Conservation (phyloP, 179 eudicot species). For the Sideroxylon spinosum region DNA sequence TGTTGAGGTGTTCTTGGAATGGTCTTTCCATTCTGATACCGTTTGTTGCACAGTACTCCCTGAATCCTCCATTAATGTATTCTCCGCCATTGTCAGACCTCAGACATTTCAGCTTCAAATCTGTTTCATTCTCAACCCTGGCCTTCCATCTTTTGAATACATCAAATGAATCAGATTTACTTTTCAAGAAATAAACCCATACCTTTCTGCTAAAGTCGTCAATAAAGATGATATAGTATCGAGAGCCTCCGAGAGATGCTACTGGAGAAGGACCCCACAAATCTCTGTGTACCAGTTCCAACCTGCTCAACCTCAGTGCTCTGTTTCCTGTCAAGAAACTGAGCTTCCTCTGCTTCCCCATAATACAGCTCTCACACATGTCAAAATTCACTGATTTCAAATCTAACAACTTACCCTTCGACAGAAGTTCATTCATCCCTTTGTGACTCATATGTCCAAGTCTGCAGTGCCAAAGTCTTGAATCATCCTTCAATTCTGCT, state of each 20-base stretch:
- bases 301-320: no score
- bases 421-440: not conserved
- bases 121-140: not conserved
- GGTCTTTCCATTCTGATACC: not conserved
- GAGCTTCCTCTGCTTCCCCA: no score
- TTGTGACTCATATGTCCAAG: conserved; percentile 8
- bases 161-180: not conserved
- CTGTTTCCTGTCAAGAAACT: no score
- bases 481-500: not conserved
- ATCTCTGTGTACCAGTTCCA: no score
- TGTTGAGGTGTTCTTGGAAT: not conserved
- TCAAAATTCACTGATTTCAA: no score
- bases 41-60: not conserved
- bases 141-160: not conserved
- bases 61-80: not conserved
- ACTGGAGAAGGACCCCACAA: no score
- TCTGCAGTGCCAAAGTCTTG: not conserved
- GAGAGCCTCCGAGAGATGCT: no score
- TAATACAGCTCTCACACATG: no score
- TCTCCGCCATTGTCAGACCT: conserved; percentile 8
- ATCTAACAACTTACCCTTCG: no score
- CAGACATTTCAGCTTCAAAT: not conserved
- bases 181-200: no score
- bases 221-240: no score
- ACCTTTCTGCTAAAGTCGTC: no score